Evolutionary conservation across 2,329 filamentous ascomycete species (phyloP), one percentile per base, ranked within the genome.

Genomic region (Arthrobotrys conoides): DNA sequence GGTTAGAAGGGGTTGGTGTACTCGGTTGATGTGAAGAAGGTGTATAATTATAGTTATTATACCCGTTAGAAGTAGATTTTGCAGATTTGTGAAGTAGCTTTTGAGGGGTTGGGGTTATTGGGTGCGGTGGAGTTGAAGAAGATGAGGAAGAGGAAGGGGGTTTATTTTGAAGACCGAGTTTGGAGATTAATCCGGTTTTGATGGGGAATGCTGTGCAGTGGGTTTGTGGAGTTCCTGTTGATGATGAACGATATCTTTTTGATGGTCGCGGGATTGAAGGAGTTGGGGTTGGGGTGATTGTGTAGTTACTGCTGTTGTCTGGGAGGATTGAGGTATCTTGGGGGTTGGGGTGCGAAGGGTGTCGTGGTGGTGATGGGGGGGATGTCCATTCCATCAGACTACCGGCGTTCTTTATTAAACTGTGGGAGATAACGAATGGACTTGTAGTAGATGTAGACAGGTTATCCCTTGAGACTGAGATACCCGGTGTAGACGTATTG

Each of bases 81-180:
- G 75, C 75, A 5, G 30, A 72, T 68, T 51, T 78, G 24, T 78
- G 75, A 3, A 78, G 64, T 0, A 78, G n/a, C 30, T 78, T 78
- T 49, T 78, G 75, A 3, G 75, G 63, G 5, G 27, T 44, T 12
- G 63, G 63, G 16, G 67, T 18, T 22, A 46, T 6, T 14, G 67
- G 61, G 12, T 9, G 4, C 33, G 33, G 33, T 36, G 18, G 36
- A 3, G 18, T 30, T n/a, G 57, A 10, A 5, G 30, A 30, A 3
- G 27, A 3, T 30, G n/a, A 16, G n/a, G 53, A 14, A n/a, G n/a
- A 46, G 16, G 53, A 14, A n/a, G n/a, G 20, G 16, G 9, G 16
- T 9, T 41, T 9, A 12, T 14, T 41, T 41, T 16, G 12, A 1
- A 41, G 12, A 4, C 38, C 38, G 38, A 46, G 44, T 46, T 46